Conservation (phyloP, 2,329 filamentous ascomycete species). For the Metarhizium robertsii region DNA sequence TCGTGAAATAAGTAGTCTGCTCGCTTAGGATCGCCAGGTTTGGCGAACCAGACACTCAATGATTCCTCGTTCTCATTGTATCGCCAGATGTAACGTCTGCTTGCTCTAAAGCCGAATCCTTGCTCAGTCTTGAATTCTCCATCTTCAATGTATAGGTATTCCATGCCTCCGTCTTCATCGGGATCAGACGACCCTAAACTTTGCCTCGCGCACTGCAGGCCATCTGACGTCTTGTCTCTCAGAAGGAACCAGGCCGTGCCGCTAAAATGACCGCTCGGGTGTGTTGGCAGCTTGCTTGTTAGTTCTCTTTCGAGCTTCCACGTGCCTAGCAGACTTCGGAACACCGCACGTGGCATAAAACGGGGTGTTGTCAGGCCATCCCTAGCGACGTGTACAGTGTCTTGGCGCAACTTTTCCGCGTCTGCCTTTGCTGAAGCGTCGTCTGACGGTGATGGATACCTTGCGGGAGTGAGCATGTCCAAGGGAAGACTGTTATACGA, state of each 20-base stretch:
- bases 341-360: constrained; percentile 58
- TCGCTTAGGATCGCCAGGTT: constrained; percentile 48
- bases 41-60: constrained; percentile 66
- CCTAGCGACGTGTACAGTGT: constrained; percentile 32
- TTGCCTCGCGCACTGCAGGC: constrained; percentile 25
- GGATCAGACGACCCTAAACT: constrained; percentile 4
- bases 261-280: constrained; percentile 55
- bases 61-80: constrained; percentile 52
- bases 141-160: constrained; percentile 62
- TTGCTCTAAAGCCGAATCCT: constrained; percentile 49
- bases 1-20: constrained; percentile 70
- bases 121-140: constrained; percentile 52
- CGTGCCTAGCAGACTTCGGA: constrained; percentile 58
- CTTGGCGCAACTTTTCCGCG: constrained; percentile 32
- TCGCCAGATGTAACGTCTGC: constrained; percentile 61
- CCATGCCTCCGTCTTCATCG: constrained; percentile 30
- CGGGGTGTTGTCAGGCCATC: constrained; percentile 32
- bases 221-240: constrained; percentile 47
- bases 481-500: constrained; percentile 33
- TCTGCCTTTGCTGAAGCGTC: constrained; percentile 27
- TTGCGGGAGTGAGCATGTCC: constrained; percentile 46
- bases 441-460: constrained; percentile 35
- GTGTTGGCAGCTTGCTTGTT: constrained; percentile 40
- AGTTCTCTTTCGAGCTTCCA: constrained; percentile 57
- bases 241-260: constrained; percentile 59